phyloP scores from a whole-genome alignment of 139 green algal genomes.

The Nannochloris sp. region DNA sequence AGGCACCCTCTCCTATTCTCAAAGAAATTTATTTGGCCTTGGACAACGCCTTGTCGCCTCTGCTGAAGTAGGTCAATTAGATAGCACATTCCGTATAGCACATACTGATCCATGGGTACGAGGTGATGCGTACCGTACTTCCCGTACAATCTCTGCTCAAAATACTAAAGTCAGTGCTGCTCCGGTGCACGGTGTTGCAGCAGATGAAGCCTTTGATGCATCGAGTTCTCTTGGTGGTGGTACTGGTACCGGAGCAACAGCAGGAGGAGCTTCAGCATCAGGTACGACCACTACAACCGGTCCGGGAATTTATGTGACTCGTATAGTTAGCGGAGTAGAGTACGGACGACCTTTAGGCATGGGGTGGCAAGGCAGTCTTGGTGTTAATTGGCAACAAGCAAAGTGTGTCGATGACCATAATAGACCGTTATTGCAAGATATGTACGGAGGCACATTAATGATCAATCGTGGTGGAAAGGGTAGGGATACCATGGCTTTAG shows the following conservation, averaged over 20 bases:
- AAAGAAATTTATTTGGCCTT: conserved; percentile 84
- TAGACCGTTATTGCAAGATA: conserved; percentile 50
- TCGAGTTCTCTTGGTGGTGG: not conserved
- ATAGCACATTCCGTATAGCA: conserved; percentile 82
- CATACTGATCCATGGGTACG: conserved; percentile 90
- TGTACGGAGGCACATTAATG: conserved; percentile 78
- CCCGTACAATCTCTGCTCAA: conserved; percentile 63
- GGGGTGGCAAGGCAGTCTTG: conserved; percentile 28
- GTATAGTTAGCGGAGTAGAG: conserved; percentile 63
- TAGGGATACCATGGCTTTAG: conserved; percentile 60
- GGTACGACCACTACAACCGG: too few species aligned
- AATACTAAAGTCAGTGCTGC: conserved; percentile 49
- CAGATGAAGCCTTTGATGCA: conserved; percentile 29
- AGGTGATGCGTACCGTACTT: conserved; percentile 80
- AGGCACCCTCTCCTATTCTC: conserved; percentile 75
- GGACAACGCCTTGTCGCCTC: conserved; percentile 79
- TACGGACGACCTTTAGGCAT: conserved; percentile 62
- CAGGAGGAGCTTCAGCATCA: too few species aligned
- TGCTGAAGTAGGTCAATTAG: conserved; percentile 74
- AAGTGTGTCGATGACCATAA: conserved; percentile 67
- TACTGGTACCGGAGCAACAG: not conserved
- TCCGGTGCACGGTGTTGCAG: conserved; percentile 40
- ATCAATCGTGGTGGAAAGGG: conserved; percentile 39
- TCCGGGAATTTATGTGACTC: conserved; percentile 43
- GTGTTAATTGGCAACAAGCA: conserved; percentile 36